Evolutionary conservation across 176 grass and related monocot genomes (phyloP).

Genomic region (Pontederia crassipes): DNA sequence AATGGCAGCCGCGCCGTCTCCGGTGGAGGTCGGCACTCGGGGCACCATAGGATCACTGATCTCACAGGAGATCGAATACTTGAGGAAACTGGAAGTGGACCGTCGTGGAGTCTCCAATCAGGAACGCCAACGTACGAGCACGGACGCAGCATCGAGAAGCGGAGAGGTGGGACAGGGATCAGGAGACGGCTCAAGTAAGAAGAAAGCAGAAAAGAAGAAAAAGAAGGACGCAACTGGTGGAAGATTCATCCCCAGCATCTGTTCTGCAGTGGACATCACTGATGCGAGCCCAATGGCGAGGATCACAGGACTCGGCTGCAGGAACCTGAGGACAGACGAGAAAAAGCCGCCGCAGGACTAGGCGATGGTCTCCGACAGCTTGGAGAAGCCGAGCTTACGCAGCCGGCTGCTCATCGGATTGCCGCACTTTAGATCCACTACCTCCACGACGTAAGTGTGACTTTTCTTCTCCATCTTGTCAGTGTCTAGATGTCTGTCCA

Average conservation of each 20-base stretch:
- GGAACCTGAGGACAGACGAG: slow-evolving; percentile 1
- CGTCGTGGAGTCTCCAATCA: background rate
- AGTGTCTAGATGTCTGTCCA: slow-evolving; percentile 9
- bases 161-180: background rate
- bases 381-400: slow-evolving; percentile 1
- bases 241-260: slow-evolving; percentile 8
- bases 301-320: slow-evolving; percentile 2
- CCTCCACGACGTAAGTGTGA: slow-evolving; percentile 4
- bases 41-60: background rate
- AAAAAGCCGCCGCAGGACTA: slow-evolving; percentile 13
- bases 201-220: slow-evolving; percentile 12
- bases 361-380: slow-evolving; percentile 4
- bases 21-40: background rate
- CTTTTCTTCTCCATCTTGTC: slow-evolving; percentile 6
- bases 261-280: slow-evolving; percentile 11
- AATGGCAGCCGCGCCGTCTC: background rate
- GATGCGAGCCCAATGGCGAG: background rate
- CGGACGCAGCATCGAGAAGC: background rate
- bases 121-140: background rate
- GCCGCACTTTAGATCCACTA: slow-evolving; percentile 17
- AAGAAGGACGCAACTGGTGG: background rate
- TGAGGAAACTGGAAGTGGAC: background rate
- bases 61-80: background rate
- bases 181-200: background rate
- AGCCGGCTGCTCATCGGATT: slow-evolving; percentile 4